Base-by-base conservation (phyloP, 2,329 filamentous ascomycete species). In the Aspergillus caelatus region DNA sequence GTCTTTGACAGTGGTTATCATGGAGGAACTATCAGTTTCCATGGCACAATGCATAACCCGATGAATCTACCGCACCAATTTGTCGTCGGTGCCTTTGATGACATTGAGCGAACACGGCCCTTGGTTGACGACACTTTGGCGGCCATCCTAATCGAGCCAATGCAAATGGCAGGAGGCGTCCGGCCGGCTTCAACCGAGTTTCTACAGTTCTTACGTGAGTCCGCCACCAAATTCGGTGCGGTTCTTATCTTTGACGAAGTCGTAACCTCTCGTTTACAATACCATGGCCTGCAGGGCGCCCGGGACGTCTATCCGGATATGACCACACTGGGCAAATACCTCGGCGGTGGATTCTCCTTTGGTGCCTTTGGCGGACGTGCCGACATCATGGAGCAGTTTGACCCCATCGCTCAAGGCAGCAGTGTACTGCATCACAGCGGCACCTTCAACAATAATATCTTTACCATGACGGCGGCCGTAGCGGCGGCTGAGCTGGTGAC, bases 191-290 rank as follows among this genome's bases (percentile, higher is more conserved):
- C 76, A 0, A 58, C 56, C 1, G 81, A 81, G 21, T 91, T 91
- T 66, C 73, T 90, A 30, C 64, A 73, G 12, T 80, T 79, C 1
- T 75, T 90, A 5, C 83, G 84, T 52, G 73, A 79, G 0, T 77
- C 80, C 7, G 83, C 86, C 1, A 77, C 75, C 34, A 76, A 82
- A 70, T 75, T 79, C 0, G 84, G 84, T 1, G 85, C 86, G 0
- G 64, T 92, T 0, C 83, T 92, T 66, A 87, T 92, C 41, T 78
- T 91, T 16, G 90, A 92, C 72, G 90, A 92, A 75, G 89, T 92
- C 7, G 89, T 91, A 84, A 91, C 89, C 0, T 89, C 86, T 4
- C 82, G 89, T 2, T 75, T 91, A 32, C 75, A 80, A 21, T 78
- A 78, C 1, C 77, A 81, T 8, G 88, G 89, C 0, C 72, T 88